phyloP scores from a whole-genome alignment of 495 filamentous ascomycete genomes.

The Coniosporium apollinis region DNA sequence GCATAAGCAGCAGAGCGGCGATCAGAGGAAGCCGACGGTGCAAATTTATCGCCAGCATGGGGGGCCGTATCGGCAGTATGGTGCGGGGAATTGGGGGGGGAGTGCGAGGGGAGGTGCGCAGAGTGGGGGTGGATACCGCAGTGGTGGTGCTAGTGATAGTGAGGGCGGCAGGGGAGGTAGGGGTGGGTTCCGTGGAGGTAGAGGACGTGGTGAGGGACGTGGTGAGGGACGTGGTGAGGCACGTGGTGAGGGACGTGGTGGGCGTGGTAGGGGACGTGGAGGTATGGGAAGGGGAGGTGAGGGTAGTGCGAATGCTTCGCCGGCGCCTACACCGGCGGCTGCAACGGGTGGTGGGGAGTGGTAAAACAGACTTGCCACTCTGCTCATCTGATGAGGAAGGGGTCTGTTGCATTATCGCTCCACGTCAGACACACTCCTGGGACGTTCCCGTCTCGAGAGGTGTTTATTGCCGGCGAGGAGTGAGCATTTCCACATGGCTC shows the following conservation, averaged over 20 bases:
- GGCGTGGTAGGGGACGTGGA: slow-evolving; percentile 24
- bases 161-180: slow-evolving; percentile 53
- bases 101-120: slow-evolving; percentile 42
- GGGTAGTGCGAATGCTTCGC: slow-evolving; percentile 2
- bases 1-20: slow-evolving; percentile 43
- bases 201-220: slow-evolving; percentile 39
- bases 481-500: too few relatives aligned
- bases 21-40: slow-evolving; percentile 53
- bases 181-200: slow-evolving; percentile 43
- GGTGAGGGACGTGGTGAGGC: slow-evolving; percentile 27
- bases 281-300: slow-evolving; percentile 12
- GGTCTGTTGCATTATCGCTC: too few relatives aligned
- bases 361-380: too few relatives aligned
- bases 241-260: too few relatives aligned
- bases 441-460: too few relatives aligned
- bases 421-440: too few relatives aligned
- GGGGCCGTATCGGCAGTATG: slow-evolving; percentile 34
- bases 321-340: slow-evolving; percentile 2
- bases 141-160: slow-evolving; percentile 63
- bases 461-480: too few relatives aligned
- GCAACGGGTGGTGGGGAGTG: slow-evolving; percentile 8
- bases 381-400: too few relatives aligned
- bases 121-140: slow-evolving; percentile 52
- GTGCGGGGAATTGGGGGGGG: slow-evolving; percentile 57
- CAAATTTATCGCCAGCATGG: slow-evolving; percentile 66